Percentiles rank a stretch among this genome's conserved stretches.
phyloP scores from a whole-genome alignment of 257 asterid genomes.

The Solanum pinnatisectum region DNA sequence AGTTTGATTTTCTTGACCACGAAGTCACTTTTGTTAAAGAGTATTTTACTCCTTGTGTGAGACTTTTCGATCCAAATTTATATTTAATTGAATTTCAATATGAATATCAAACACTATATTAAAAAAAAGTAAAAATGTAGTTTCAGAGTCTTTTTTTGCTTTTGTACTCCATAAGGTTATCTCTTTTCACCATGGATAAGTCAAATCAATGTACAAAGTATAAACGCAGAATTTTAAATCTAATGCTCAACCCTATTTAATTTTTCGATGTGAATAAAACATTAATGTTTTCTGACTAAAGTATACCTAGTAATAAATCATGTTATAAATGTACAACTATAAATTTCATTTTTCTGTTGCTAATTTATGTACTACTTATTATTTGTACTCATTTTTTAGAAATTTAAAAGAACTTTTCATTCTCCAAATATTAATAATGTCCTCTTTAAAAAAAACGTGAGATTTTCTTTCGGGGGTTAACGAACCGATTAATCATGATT shows the following conservation, averaged over 20 bases:
- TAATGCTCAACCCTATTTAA: background rate
- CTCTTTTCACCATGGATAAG: background rate
- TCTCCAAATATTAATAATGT: background rate
- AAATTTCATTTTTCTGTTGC: background rate
- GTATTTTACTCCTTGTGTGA: fast-evolving
- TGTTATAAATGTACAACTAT: background rate
- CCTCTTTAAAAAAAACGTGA: background rate
- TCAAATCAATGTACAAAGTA: background rate
- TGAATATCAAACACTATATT: too few species aligned
- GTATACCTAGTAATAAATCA: background rate
- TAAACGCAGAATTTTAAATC: background rate
- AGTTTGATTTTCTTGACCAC: too few species aligned
- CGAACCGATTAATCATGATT: background rate
- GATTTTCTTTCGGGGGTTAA: background rate
- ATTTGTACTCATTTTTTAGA: background rate
- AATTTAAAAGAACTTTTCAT: background rate
- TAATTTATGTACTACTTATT: background rate
- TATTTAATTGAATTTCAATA: too few species aligned
- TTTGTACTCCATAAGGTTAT: background rate
- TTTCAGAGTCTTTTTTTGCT: background rate
- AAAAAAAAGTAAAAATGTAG: background rate
- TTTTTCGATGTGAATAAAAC: background rate
- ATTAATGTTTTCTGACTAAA: background rate
- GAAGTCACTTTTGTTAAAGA: too few species aligned
- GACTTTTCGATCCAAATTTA: fast-evolving